phyloP scores from a whole-genome alignment of 345 rosid species.

The Ricinus communis region DNA sequence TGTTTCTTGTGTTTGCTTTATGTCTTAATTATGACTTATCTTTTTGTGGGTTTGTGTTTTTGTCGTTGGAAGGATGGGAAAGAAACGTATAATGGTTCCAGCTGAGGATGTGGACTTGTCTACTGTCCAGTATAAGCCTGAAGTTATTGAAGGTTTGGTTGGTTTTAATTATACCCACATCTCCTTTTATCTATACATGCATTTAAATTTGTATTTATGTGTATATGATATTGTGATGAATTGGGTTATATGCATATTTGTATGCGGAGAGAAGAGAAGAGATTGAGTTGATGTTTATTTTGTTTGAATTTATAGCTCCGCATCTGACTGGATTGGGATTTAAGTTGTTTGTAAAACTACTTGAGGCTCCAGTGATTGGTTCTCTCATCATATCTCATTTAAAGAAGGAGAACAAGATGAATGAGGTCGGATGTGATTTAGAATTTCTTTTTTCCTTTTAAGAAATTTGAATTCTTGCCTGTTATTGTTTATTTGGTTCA shows the following conservation, averaged over 20 bases:
- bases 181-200: neutral
- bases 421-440: constrained; percentile 42
- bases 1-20: neutral
- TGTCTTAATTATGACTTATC: neutral
- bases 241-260: neutral
- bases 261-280: neutral
- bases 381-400: constrained; percentile 44
- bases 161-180: neutral
- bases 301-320: constrained; percentile 52
- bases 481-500: constrained; percentile 9
- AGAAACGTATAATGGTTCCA: constrained; percentile 52
- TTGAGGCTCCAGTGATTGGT: constrained; percentile 69
- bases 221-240: neutral
- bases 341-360: constrained; percentile 53
- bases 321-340: constrained; percentile 66
- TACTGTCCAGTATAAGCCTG: constrained; percentile 47
- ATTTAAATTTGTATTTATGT: neutral
- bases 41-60: neutral
- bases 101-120: constrained; percentile 58
- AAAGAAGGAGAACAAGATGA: constrained; percentile 62
- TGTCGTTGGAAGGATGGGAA: constrained; percentile 39
- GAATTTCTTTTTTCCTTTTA: neutral
- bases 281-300: neutral
- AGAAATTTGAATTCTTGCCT: neutral
- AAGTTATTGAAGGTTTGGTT: constrained; percentile 47